phyloP scores from a whole-genome alignment of 768 basidiomycete species.

The Auricularia sp. region DNA sequence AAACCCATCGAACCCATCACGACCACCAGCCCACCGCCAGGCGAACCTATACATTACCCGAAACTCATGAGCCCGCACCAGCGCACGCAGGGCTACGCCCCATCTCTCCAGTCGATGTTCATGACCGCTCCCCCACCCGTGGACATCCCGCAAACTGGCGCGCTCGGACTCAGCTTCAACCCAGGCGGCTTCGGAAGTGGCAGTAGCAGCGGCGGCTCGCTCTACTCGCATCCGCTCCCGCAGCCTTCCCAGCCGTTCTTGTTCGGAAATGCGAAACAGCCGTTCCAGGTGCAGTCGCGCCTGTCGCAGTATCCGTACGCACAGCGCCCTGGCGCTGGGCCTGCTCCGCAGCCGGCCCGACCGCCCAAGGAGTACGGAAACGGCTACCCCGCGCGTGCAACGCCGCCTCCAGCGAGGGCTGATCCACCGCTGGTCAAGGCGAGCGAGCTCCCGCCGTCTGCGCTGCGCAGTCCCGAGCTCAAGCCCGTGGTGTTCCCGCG shows the following conservation, averaged over 20 bases:
- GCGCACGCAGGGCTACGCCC: conserved; percentile 65
- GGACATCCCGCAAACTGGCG: background rate
- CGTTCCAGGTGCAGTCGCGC: conserved; percentile 3
- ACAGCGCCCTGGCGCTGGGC: background rate
- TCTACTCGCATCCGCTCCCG: conserved; percentile 26
- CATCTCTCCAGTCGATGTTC: conserved; percentile 73
- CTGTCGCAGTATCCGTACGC: conserved; percentile 3
- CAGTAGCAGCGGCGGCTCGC: conserved; percentile 1
- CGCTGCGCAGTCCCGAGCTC: conserved; percentile 28
- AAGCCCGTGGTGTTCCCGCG: conserved; percentile 62
- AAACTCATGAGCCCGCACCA: conserved; percentile 75
- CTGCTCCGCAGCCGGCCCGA: background rate
- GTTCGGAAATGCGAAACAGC: conserved; percentile 14
- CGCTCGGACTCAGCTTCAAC: conserved; percentile 1
- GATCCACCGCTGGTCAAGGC: conserved; percentile 10
- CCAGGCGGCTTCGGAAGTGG: conserved; percentile 3
- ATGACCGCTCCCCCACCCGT: conserved; percentile 15
- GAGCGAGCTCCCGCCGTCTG: background rate
- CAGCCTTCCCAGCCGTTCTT: conserved; percentile 21
- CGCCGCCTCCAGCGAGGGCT: background rate
- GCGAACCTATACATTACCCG: conserved; percentile 47
- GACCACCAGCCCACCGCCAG: conserved; percentile 56
- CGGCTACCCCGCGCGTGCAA: conserved; percentile 7
- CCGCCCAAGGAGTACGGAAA: conserved; percentile 9
- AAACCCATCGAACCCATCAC: conserved; percentile 37